phyloP scores from a whole-genome alignment of 2,329 filamentous ascomycete genomes.

The Fusarium sp. region DNA sequence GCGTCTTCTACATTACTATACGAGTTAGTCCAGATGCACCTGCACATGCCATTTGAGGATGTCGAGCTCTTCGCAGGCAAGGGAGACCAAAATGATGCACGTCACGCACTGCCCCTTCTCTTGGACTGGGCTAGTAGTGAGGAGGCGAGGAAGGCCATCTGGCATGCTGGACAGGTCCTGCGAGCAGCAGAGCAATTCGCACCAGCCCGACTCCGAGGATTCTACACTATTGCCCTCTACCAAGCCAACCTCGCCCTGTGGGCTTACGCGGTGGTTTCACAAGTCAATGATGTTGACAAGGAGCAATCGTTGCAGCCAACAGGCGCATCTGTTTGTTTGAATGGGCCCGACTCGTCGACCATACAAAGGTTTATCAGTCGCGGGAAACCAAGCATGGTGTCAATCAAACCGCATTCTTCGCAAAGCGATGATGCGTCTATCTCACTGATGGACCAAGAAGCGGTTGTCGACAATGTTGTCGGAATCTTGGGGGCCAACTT shows the following conservation, averaged over 20 bases:
- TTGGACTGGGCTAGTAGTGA: constrained; percentile 16
- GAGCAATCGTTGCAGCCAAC: background rate
- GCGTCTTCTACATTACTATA: constrained; percentile 1
- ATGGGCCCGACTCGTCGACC: constrained; percentile 18
- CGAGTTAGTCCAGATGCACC: constrained; percentile 24
- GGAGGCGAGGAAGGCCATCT: constrained; percentile 22
- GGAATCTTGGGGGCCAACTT: constrained; percentile 20
- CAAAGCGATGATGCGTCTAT: background rate
- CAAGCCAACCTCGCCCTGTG: constrained; percentile 22
- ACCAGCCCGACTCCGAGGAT: constrained; percentile 11
- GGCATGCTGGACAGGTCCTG: constrained; percentile 25
- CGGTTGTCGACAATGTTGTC: constrained; percentile 13
- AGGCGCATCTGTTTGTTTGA: constrained; percentile 8
- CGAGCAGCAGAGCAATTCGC: constrained; percentile 17
- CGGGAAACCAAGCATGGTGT: constrained; percentile 9
- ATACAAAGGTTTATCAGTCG: constrained; percentile 23
- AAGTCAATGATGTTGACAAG: background rate
- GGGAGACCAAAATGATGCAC: constrained; percentile 24
- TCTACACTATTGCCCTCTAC: constrained; percentile 26
- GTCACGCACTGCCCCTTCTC: constrained; percentile 16
- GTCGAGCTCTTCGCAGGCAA: constrained; percentile 28
- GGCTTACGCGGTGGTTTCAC: constrained; percentile 25
- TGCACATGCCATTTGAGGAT: constrained; percentile 26
- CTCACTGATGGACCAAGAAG: constrained; percentile 22
- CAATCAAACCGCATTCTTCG: constrained; percentile 6